Percentiles rank a stretch among this genome's conserved stretches.
Conservation (phyloP, 2,329 filamentous ascomycete genomes). For the Lasiodiplodia citricola region DNA sequence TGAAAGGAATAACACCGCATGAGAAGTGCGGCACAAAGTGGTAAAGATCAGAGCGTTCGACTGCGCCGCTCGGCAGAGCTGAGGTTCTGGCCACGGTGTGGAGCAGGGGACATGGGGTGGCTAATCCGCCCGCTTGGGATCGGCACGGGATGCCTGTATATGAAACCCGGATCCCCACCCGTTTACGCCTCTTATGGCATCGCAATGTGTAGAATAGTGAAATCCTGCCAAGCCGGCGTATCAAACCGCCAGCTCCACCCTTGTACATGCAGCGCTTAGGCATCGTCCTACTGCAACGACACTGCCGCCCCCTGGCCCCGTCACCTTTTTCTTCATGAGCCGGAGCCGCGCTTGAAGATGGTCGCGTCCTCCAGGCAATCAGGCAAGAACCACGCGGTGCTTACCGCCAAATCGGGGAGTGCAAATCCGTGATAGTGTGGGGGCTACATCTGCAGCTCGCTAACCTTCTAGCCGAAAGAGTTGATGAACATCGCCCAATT, state of each 20-base stretch:
- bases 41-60: background rate
- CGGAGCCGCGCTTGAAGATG: background rate
- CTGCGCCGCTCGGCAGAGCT: slow-evolving; percentile 4
- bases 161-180: background rate
- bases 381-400: background rate
- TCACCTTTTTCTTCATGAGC: background rate
- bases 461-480: background rate
- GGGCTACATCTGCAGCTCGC: background rate
- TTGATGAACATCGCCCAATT: background rate
- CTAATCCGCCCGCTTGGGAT: background rate
- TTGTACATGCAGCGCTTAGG: background rate
- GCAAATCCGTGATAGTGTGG: background rate
- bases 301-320: background rate
- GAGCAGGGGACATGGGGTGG: background rate
- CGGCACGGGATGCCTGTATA: slow-evolving; percentile 11
- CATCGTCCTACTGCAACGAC: background rate
- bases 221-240: slow-evolving; percentile 2
- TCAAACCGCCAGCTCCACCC: slow-evolving; percentile 7
- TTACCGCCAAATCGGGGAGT: background rate
- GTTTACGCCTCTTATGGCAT: background rate
- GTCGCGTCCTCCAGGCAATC: background rate
- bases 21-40: background rate
- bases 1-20: background rate
- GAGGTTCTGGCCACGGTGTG: background rate
- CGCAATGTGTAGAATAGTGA: background rate